A percentile compares a stretch with the other conserved stretches of the same genome.
phyloP scores from a whole-genome alignment of 2,329 filamentous ascomycete species.

The Nothopassalora personata region DNA sequence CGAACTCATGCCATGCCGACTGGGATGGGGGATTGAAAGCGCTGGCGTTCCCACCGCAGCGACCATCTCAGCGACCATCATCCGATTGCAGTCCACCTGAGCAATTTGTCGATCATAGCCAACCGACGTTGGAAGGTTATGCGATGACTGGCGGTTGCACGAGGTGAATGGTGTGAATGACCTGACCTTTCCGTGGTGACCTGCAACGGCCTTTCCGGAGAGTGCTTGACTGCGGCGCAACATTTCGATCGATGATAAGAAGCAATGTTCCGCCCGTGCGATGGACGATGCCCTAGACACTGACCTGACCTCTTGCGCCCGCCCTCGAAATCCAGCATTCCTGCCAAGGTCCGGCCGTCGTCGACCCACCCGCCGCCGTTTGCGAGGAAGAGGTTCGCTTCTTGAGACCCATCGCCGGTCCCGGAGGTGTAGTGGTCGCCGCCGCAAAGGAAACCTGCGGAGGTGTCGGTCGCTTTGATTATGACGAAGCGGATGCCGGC shows the following conservation, averaged over 20 bases:
- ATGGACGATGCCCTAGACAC: too few species aligned
- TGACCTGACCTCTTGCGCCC: too few species aligned
- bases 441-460: constrained; percentile 50
- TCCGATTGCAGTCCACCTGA: neutral
- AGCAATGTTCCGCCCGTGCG: too few species aligned
- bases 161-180: constrained; percentile 1
- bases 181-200: neutral
- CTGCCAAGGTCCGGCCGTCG: constrained; percentile 52
- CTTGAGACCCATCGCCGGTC: constrained; percentile 40
- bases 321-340: constrained; percentile 55
- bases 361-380: constrained; percentile 52
- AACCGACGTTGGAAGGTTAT: neutral
- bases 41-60: too few species aligned
- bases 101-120: neutral
- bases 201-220: neutral
- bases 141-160: neutral
- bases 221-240: neutral
- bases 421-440: constrained; percentile 54
- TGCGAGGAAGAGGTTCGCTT: constrained; percentile 50
- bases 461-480: constrained; percentile 36
- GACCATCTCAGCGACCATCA: neutral
- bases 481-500: constrained; percentile 33
- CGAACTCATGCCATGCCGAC: too few species aligned
- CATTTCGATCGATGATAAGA: neutral
- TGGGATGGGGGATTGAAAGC: too few species aligned